Evolutionary conservation across 176 grass and related monocot species (phyloP), one percentile per base, ranked within the genome.

Genomic region (Pontederia crassipes): DNA sequence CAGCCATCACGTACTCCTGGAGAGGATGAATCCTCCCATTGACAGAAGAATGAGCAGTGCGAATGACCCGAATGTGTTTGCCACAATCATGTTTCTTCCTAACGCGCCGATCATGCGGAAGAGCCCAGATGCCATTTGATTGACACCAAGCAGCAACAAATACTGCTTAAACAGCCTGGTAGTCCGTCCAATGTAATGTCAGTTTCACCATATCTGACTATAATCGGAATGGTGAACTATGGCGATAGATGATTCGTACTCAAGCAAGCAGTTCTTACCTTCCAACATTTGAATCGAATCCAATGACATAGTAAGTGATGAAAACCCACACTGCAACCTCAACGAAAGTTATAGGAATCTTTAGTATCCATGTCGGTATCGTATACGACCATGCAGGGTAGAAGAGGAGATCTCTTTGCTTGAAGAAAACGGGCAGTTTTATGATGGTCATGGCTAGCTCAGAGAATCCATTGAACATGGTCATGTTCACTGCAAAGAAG

Each of bases 351-450:
- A 89, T 65, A 0, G 86, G 78, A 58, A 89, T 85, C 78, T 89
- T 89, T 1, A 89, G 76, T 61, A 89, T 79, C 82, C 86, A 89
- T 20, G 75, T 75, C 7, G 86, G 86, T 58, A 89, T 46, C 18
- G 82, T 53, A 46, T 89, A 89, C 26, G 78, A 71, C 86, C 86
- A 89, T 53, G 82, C 49, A 7, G 86, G 86, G 55, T 78, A 85
- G 67, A 89, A 89, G 66, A 81, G 78, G 66, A 68, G 78, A 60
- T 85, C 86, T 16, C 82, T 77, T 76, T 89, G 86, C 67, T 89
- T 89, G 59, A 79, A 89, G 73, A 89, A 89, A 45, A 89, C 78
- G 0, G 86, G 86, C 55, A 89, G 65, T 60, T 89, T 89, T 20
- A 85, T 73, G 56, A 74, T 75, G 56, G 82, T 84, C 75, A 89